Evolutionary conservation across 129 eudicot species (phyloP), one percentile per base, ranked within the genome.

Genomic region (Helianthus tuberosus): DNA sequence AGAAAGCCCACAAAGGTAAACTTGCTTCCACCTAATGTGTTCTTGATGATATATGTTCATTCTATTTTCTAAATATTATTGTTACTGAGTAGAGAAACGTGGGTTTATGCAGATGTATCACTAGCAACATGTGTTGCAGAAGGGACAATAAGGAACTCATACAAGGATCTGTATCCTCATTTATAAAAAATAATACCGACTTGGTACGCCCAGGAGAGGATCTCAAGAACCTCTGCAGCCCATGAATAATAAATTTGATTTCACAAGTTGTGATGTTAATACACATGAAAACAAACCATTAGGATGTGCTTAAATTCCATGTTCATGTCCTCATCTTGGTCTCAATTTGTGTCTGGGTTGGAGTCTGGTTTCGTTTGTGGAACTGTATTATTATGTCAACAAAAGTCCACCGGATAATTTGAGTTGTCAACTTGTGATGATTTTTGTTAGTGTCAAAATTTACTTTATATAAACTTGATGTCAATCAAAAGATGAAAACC

Each of bases 121-220:
- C 20, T 83, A 53, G 87, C 93, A 38, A 87, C 91, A 12, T 73
- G 84, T 3, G 89, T 87, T 44, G 93, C 91, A 12, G 96, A 87
- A 78, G 93, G 86, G 76, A 90, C 96, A 0, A 90, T 87, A 76
- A 87, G 83, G 81, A 85, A 83, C 70, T 82, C 91, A 0, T 90
- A 83, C 68, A 85, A 75, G 79, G 96, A 90, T 70, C 73, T 85
- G 6, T 83, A 83, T 50, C 96, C 94, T 5, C 87, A 83, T 64
- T 69, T 81, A 23, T 75, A 91, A 4, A 85, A 83, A 82, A 83
- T 90, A 63, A 85, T 90, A 63, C n/a, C n/a, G n/a, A n/a, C n/a
- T n/a, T n/a, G n/a, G n/a, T n/a, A n/a, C n/a, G n/a, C n/a, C n/a
- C n/a, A 61, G 89, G 80, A 43, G 79, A 81, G 60, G 91, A 90